Conservation (phyloP, 2,329 filamentous ascomycete species). For the Aureobasidium sp. region DNA sequence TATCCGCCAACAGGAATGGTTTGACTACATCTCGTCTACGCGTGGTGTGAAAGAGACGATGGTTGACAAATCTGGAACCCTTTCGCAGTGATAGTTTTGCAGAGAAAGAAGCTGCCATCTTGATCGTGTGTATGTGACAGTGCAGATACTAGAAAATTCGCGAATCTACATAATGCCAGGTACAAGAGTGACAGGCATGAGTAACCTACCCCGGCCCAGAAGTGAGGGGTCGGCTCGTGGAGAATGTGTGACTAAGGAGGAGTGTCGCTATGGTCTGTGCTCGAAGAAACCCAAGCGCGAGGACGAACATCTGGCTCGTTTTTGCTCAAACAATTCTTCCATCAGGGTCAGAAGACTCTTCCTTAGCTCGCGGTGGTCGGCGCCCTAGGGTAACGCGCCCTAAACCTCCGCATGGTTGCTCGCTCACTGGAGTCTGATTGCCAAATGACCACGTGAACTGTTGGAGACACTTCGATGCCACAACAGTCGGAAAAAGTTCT, state of each 20-base stretch:
- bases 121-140: background rate
- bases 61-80: background rate
- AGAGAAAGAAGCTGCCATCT: background rate
- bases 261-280: background rate
- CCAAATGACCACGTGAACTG: background rate
- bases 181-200: background rate
- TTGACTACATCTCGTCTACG: slow-evolving; percentile 47
- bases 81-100: background rate
- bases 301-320: background rate
- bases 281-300: background rate
- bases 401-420: background rate
- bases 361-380: background rate
- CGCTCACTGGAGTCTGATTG: background rate
- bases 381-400: slow-evolving; percentile 1
- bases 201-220: background rate
- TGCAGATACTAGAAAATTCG: background rate
- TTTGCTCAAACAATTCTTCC: background rate
- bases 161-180: slow-evolving; percentile 7
- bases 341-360: background rate
- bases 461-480: background rate
- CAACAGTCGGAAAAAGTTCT: background rate
- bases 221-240: slow-evolving; percentile 7
- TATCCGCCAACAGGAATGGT: slow-evolving; percentile 74
- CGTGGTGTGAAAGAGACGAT: slow-evolving; percentile 21
- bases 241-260: background rate